Percentiles rank a stretch among this genome's conserved stretches.
Conservation (phyloP, 768 basidiomycete genomes). For the Agrocybe chaxingu region DNA sequence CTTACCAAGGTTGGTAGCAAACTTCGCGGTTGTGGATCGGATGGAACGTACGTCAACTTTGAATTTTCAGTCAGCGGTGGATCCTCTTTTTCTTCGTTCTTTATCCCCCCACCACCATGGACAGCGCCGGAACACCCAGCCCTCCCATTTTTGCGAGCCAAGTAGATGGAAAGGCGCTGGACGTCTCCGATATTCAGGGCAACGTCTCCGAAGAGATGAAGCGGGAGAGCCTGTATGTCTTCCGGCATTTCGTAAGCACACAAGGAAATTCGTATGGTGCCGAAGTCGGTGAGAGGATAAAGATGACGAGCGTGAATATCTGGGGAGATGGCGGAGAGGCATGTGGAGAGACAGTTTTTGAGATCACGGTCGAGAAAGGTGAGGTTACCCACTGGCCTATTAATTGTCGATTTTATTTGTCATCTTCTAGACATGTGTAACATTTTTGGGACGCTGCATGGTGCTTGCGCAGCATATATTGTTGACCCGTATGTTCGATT, state of each 20-base stretch:
- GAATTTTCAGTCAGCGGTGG: no score
- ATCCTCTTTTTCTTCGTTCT: no score
- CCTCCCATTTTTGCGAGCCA: background rate
- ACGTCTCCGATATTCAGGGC: conserved; percentile 32
- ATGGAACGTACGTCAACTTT: no score
- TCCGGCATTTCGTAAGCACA: conserved; percentile 35
- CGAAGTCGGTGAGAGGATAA: conserved; percentile 34
- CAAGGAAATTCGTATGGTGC: conserved; percentile 33
- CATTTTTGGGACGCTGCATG: conserved; percentile 44
- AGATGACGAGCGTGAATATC: conserved; percentile 33
- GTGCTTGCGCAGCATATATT: conserved; percentile 53
- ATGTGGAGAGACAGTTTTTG: conserved; percentile 32
- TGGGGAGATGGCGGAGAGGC: conserved; percentile 15
- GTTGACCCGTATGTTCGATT: conserved; percentile 44
- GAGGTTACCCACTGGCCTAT: background rate
- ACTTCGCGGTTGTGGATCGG: no score
- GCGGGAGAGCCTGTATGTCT: conserved; percentile 26
- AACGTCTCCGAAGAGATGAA: conserved; percentile 39
- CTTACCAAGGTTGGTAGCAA: no score
- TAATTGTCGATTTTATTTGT: background rate
- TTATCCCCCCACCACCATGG: no score
- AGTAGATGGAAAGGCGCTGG: conserved; percentile 8
- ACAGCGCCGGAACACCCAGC: background rate
- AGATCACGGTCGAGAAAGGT: conserved; percentile 38
- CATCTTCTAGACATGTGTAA: conserved; percentile 53